Base-by-base conservation (phyloP, 2,329 filamentous ascomycete genomes). In the Capronia epimyces region DNA sequence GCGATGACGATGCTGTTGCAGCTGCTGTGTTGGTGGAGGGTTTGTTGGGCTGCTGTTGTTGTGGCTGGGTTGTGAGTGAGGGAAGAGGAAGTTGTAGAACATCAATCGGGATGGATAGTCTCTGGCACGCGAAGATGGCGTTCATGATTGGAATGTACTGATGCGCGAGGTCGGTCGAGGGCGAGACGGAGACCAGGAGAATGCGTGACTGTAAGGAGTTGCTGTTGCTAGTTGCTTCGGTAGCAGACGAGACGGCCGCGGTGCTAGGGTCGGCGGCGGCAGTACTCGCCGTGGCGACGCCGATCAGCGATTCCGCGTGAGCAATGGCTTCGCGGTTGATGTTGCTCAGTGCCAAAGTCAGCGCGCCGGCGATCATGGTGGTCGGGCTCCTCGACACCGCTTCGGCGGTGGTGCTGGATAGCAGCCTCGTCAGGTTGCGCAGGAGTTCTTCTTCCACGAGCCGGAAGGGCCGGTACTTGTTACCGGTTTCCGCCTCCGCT, bases 71-170 rank as follows among this genome's bases (percentile, higher is more conserved):
- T 37, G 34, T 18, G 18, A 15, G 31, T 15, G 24, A 48, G 21
- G 56, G 57, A 13, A 62, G 45, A 43, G 58, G 56, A 6, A 98
- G 76, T 59, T 94, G 86, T 54, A 95, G 79, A 27, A 95, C 91
- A 67, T 98, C 93, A 63, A 98, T 89, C 20, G 90, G 87, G 57
- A 98, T 89, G 61, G 82, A 81, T 49, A 89, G 79, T 58, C 91
- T 84, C 64, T 95, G 87, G 52, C 91, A 93, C 2, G 93, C 93
- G 69, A 98, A 98, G 55, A 97, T 95, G 62, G 86, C 82, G 71
- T 98, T 98, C 93, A 98, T 98, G 60, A 95, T 93, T 0, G 91
- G 86, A 49, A 98, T 98, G 72, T 98, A 98, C 69, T 97, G 83
- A 55, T 81, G 86, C 3, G 89, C 83, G 0, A 95, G 81, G 62